Evolutionary conservation across 169 alveolate species (phyloP).

Genomic region (Cryptosporidium sp.): DNA sequence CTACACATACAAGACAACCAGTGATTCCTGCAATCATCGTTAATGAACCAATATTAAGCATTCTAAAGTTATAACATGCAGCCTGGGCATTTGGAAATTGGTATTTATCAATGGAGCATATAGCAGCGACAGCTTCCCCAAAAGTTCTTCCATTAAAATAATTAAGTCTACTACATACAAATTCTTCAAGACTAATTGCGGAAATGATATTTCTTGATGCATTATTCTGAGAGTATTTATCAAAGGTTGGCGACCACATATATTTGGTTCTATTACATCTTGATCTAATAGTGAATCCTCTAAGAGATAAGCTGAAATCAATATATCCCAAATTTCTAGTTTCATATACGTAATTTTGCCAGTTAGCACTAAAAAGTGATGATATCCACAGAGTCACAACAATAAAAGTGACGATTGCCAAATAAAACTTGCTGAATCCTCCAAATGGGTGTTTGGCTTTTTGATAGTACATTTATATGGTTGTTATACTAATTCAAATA

Average conservation of each 20-base stretch:
- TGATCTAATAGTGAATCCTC: slow-evolving; percentile 59
- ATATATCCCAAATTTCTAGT: slow-evolving; percentile 52
- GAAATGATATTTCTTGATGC: background rate
- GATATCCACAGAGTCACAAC: slow-evolving; percentile 43
- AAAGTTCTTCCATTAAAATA: slow-evolving; percentile 52
- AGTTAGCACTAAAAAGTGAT: slow-evolving; percentile 41
- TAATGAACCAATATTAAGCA: slow-evolving; percentile 73
- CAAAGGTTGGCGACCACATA: background rate
- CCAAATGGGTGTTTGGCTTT: slow-evolving; percentile 36
- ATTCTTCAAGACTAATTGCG: slow-evolving; percentile 11
- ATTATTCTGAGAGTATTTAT: background rate
- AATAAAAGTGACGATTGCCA: slow-evolving; percentile 20
- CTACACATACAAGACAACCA: slow-evolving; percentile 44
- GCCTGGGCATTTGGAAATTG: slow-evolving; percentile 56
- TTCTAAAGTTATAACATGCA: slow-evolving; percentile 64
- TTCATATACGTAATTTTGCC: slow-evolving; percentile 63
- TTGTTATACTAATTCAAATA: too few species aligned
- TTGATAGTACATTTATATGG: background rate
- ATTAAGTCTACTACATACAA: slow-evolving; percentile 40
- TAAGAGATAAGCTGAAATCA: slow-evolving; percentile 32
- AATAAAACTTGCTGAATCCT: slow-evolving; percentile 9
- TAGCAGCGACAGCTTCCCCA: slow-evolving; percentile 28
- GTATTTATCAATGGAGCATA: slow-evolving; percentile 57
- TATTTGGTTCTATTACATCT: slow-evolving; percentile 18
- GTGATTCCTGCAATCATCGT: slow-evolving; percentile 65